These are phyloP conservation scores for Sporothrix globosa DNA, from an alignment of 2,329 filamentous ascomycete species.

Conservation along the genomic window DNA sequence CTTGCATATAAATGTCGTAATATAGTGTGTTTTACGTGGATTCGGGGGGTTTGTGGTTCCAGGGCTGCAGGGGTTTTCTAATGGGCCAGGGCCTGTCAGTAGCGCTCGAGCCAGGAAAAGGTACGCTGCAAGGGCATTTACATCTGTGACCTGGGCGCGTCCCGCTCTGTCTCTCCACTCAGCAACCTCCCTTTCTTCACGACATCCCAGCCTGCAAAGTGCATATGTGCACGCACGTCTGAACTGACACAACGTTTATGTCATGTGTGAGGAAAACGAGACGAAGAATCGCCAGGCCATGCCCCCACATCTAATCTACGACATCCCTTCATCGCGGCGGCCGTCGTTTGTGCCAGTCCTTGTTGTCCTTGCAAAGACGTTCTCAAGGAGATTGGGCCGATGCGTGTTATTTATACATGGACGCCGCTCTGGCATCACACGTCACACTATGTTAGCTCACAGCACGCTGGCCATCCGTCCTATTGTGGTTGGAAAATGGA, in stretches of 20 bases:
- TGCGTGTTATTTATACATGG: background rate
- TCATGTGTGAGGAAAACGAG: background rate
- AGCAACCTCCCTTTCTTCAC: constrained; percentile 13
- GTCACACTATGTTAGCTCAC: background rate
- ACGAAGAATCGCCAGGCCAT: background rate
- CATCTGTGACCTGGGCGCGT: background rate
- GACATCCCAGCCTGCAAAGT: constrained; percentile 1
- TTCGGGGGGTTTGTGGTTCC: background rate
- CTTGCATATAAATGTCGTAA: constrained; percentile 7
- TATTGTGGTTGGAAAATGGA: background rate
- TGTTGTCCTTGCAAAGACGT: constrained; percentile 7
- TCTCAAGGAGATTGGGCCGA: background rate
- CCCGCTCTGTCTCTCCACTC: constrained; percentile 1
- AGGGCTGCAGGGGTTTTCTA: background rate
- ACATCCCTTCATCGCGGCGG: constrained; percentile 21
- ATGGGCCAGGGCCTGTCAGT: background rate
- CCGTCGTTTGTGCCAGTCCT: background rate
- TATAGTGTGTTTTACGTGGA: background rate
- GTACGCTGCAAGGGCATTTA: background rate
- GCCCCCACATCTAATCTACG: constrained; percentile 29
- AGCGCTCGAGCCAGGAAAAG: constrained; percentile 17
- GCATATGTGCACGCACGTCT: background rate
- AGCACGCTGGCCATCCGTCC: background rate
- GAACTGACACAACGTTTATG: background rate
- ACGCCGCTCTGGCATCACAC: background rate